These are phyloP conservation scores for Sordaria brevicollis DNA, from an alignment of 495 filamentous ascomycete species.

Conservation along the genomic window DNA sequence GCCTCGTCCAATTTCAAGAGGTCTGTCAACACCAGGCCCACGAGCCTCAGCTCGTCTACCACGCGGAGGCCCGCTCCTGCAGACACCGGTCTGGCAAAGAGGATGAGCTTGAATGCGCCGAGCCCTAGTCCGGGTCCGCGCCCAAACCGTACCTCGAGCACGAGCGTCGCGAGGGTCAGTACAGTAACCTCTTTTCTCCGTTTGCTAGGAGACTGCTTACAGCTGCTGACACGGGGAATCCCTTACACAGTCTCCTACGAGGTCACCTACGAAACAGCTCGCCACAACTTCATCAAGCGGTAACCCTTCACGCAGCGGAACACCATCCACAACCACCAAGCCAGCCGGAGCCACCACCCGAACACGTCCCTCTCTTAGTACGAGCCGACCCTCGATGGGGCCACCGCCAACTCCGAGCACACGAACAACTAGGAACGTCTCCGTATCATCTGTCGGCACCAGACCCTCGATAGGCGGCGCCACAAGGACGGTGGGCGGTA, in stretches of 20 bases:
- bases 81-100: constrained; percentile 44
- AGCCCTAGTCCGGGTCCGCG: constrained; percentile 49
- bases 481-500: constrained; percentile 25
- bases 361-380: constrained; percentile 39
- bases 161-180: constrained; percentile 50
- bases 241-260: constrained; percentile 59
- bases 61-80: constrained; percentile 24
- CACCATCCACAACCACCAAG: constrained; percentile 41
- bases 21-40: constrained; percentile 25
- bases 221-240: neutral
- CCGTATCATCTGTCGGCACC: constrained; percentile 19
- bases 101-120: constrained; percentile 56
- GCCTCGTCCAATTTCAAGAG: constrained; percentile 18
- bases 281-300: constrained; percentile 44
- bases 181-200: neutral
- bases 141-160: constrained; percentile 38
- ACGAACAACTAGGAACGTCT: constrained; percentile 21
- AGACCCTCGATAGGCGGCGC: constrained; percentile 19
- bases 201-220: neutral
- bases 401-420: constrained; percentile 41
- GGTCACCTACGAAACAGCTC: constrained; percentile 72
- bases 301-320: constrained; percentile 49
- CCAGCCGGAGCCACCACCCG: constrained; percentile 32
- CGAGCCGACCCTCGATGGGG: constrained; percentile 54
- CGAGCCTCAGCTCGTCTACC: constrained; percentile 19